phyloP scores from a whole-genome alignment of 441 rosid species.

The Syzygium malaccense region DNA sequence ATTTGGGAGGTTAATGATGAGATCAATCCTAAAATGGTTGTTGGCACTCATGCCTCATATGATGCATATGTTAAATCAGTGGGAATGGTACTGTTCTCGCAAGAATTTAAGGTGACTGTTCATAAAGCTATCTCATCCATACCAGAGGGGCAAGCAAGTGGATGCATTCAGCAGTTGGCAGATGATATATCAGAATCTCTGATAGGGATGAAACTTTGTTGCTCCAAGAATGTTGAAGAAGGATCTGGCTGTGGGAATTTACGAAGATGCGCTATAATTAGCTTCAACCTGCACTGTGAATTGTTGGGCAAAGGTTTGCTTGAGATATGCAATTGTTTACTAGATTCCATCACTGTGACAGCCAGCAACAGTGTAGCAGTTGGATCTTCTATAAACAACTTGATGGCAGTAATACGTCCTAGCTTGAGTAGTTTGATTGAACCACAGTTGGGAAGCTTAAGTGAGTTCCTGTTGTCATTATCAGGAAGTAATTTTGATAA shows the following conservation, averaged over 20 bases:
- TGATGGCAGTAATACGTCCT: slow-evolving; percentile 49
- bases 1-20: slow-evolving; percentile 22
- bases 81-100: slow-evolving; percentile 42
- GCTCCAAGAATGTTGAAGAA: slow-evolving; percentile 25
- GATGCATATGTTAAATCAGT: slow-evolving; percentile 40
- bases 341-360: slow-evolving; percentile 72
- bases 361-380: slow-evolving; percentile 64
- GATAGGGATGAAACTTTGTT: slow-evolving; percentile 52
- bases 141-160: slow-evolving; percentile 92
- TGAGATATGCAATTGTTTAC: slow-evolving; percentile 52
- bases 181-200: slow-evolving; percentile 53
- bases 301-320: slow-evolving; percentile 68
- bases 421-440: slow-evolving; percentile 50
- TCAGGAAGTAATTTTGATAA: slow-evolving; percentile 30
- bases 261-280: slow-evolving; percentile 3
- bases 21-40: slow-evolving; percentile 14
- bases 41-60: slow-evolving; percentile 8
- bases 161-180: slow-evolving; percentile 49
- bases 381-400: slow-evolving; percentile 47
- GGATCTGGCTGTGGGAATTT: slow-evolving; percentile 20
- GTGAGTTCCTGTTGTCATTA: slow-evolving; percentile 38
- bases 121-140: slow-evolving; percentile 49
- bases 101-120: slow-evolving; percentile 51
- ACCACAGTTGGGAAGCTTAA: slow-evolving; percentile 32
- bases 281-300: slow-evolving; percentile 36